Evolutionary conservation across 1,284 basidiomycete species (phyloP), one percentile per base, ranked within the genome.

Genomic region (Ceratobasidium sp.): DNA sequence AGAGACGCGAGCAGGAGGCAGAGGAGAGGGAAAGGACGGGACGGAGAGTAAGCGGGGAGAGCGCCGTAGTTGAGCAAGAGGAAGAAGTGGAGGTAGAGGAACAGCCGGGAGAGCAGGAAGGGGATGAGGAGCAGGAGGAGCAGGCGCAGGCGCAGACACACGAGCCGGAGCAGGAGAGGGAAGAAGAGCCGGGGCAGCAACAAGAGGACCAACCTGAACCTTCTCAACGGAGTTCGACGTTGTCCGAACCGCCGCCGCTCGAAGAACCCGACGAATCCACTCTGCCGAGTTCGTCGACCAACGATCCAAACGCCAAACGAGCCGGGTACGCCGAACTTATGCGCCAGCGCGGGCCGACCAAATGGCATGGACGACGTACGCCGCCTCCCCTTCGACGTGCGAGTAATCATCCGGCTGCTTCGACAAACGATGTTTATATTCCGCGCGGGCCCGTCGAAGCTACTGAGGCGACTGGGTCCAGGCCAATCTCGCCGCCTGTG

Each of bases 281-380:
- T 39, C 8, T 14, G 36, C 36, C 36, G 36, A 39, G 14, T 39
- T 39, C 36, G 36, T 39, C 36, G 36, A 39, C 36, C 46, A n/a
- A 18, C 32, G 55, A 58, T n/a, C 18, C 55, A 5, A 32, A 16
- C 3, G 55, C 23, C 34, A 58, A 58, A 58, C 34, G 55, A 39
- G 34, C 30, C 2, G 55, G 55, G 10, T 58, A 58, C 32, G 55
- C 55, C 6, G 34, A 58, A 39, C 34, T 39, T 28, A 48, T 64
- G 41, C 41, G 43, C 43, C 30, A 43, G 26, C 61, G 61, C 18
- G 46, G 61, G 8, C 64, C 64, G 14, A 67, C 64, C 46, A 67
- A 34, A 10, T 67, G 64, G 64, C 50, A 67, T 26, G 64, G 64
- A 26, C 50, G 32, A 30, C 64, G 34, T 28, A 41, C 50, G 1